Base-by-base conservation (phyloP, 2,329 filamentous ascomycete genomes). In the Colletotrichum sp. region DNA sequence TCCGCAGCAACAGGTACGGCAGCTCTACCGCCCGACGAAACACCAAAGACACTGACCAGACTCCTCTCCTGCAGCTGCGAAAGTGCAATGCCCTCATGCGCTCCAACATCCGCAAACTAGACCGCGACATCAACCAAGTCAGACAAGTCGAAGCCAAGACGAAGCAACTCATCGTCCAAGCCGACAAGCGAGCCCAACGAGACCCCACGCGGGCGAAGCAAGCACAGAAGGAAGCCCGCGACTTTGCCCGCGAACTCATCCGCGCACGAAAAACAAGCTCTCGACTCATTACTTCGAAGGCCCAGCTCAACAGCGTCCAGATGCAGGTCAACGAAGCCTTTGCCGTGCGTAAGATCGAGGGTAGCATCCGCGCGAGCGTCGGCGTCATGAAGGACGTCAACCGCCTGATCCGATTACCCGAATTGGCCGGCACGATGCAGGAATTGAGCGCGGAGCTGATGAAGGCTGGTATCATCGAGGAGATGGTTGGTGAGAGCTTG, bases 321-420 rank as follows among this genome's bases (percentile, higher is more conserved):
- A 98, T 99, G 96, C 97, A 99, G 86, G 96, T 99, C 82, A 95
- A 96, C 82, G 96, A 99, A 87, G 96, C 97, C 2, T 99, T 99
- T 85, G 95, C 95, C 3, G 93, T 99, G 80, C 93, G 95, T 80
- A 98, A 98, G 89, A 99, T 99, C 78, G 96, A 99, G 86, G 96
- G 96, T 61, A 96, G 94, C 81, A 96, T 99, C 82, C 91, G 92
- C 79, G 93, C 94, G 57, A 95, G 93, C 80, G 96, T 96, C 10
- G 94, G 95, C 60, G 96, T 99, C 80, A 99, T 99, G 97, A 96
- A 96, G 86, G 96, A 99, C 83, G 95, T 99, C 75, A 99, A 99
- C 84, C 91, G 90, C 18, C 89, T 99, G 30, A 92, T 98, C 66
- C 90, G 93, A 32, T 86, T 99, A 80, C 97, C 97, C 13, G 94